Evolutionary conservation across 2,329 filamentous ascomycete species (phyloP), one percentile per base, ranked within the genome.

Genomic region (Ceratocystis destructans): DNA sequence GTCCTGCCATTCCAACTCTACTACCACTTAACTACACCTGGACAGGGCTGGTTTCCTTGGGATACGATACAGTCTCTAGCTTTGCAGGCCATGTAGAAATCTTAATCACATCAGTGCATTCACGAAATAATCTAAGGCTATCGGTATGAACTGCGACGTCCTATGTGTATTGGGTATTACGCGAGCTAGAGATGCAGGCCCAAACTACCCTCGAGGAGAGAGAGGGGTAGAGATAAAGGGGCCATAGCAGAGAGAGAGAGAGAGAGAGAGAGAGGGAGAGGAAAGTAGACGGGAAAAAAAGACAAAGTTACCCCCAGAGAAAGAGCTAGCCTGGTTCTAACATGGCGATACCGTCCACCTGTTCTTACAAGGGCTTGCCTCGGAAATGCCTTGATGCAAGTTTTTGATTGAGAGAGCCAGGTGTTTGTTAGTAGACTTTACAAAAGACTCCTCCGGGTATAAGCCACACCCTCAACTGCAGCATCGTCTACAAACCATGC

Each of bases 401-500:
- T 53, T 53, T 53, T 53, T 53, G 48, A 28, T 28, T 28, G 48
- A 46, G n/a, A 20, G 22, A 25, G 22, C 10, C 48, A 15, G 45
- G 37, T 41, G 37, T 41, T 12, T 41, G 37, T 15, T 15, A 41
- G 37, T 41, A 15, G 37, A 41, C 37, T 63, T 71, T 70, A 83
- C 73, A 84, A 74, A 72, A 82, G 83, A 22, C 88, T 86, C 71
- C 88, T 86, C 73, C 88, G 82, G 28, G 92, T 90, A 73, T 90
- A 96, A 68, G 81, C 79, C 12, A 99, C 89, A 3, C 90, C 91
- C 73, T 96, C 87, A 12, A 95, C 86, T 61, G 94, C 93, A 3
- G 88, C 80, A 72, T 86, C 82, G 74, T 97, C 94, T 55, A 92
- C 90, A 74, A 99, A 97, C 94, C 94, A 99, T 77, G 86, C 94